Evolutionary conservation across 2,329 filamentous ascomycete species (phyloP).

Genomic region (Fusarium sp.): DNA sequence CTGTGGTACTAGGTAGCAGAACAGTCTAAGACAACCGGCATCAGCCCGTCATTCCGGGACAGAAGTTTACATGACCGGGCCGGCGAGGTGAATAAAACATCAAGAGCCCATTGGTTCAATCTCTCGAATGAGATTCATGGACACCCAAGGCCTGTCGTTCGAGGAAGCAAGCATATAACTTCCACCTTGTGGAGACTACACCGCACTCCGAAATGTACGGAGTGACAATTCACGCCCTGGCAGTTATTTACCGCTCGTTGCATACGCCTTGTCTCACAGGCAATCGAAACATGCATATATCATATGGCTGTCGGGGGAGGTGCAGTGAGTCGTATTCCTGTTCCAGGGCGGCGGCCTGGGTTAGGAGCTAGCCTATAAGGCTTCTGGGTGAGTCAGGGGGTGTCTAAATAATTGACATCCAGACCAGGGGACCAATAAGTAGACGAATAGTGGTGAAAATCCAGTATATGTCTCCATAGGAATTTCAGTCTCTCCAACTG

Average conservation of each 20-base stretch:
- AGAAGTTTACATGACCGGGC: neutral
- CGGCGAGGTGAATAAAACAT: neutral
- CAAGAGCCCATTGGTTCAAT: neutral
- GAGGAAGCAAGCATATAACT: neutral
- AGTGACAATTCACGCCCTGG: neutral
- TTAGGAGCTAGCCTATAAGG: neutral
- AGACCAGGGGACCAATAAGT: neutral
- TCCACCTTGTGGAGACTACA: neutral
- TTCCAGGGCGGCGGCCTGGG: neutral
- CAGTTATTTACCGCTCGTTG: neutral
- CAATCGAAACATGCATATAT: neutral
- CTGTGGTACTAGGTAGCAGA: neutral
- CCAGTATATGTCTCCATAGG: neutral
- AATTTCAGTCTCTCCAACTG: neutral
- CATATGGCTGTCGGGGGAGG: neutral
- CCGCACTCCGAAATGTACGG: neutral
- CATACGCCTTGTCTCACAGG: neutral
- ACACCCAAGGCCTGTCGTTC: neutral
- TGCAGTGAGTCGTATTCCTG: neutral
- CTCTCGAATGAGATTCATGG: neutral
- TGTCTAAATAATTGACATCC: neutral
- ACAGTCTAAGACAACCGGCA: neutral
- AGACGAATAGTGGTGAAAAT: neutral
- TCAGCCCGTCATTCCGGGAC: neutral
- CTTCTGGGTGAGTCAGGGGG: neutral